Evolutionary conservation across 352 stramenopile genomes (phyloP).

Genomic region (Phytophthora meadii): DNA sequence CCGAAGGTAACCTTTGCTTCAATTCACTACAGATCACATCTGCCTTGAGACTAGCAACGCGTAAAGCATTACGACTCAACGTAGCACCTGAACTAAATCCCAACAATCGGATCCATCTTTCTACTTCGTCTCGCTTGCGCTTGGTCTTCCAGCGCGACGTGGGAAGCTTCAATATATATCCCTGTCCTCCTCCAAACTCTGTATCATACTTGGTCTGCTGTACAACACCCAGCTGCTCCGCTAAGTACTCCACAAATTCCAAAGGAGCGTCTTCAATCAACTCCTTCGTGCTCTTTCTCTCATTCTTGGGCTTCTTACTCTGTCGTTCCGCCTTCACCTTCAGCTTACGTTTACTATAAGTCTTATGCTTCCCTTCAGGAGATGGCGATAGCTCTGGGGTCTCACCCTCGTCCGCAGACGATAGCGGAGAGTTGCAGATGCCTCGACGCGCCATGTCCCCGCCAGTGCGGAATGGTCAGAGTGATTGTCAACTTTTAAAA

Average conservation of each 20-base stretch:
- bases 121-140: conserved; percentile 30
- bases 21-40: conserved; percentile 67
- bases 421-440: conserved; percentile 61
- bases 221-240: conserved; percentile 50
- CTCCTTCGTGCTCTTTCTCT: conserved; percentile 47
- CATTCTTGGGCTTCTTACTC: conserved; percentile 31
- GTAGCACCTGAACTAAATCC: conserved; percentile 56
- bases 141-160: conserved; percentile 33
- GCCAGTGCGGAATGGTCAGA: conserved; percentile 8
- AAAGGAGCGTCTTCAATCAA: conserved; percentile 51
- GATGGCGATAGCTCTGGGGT: conserved; percentile 20
- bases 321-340: conserved; percentile 10
- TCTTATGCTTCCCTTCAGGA: conserved; percentile 14
- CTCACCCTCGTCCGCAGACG: conserved; percentile 51
- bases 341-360: conserved; percentile 17
- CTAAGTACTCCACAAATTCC: conserved; percentile 65
- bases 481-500: conserved; percentile 18
- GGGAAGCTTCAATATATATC: conserved; percentile 62
- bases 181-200: conserved; percentile 65
- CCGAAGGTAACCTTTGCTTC: conserved; percentile 34
- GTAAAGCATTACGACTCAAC: conserved; percentile 46
- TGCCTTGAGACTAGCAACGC: conserved; percentile 65
- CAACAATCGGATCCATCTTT: conserved; percentile 54
- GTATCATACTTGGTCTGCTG: conserved; percentile 55
- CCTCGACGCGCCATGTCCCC: conserved; percentile 31